Conservation (phyloP, 441 rosid species). For the Corymbia citriodora region DNA sequence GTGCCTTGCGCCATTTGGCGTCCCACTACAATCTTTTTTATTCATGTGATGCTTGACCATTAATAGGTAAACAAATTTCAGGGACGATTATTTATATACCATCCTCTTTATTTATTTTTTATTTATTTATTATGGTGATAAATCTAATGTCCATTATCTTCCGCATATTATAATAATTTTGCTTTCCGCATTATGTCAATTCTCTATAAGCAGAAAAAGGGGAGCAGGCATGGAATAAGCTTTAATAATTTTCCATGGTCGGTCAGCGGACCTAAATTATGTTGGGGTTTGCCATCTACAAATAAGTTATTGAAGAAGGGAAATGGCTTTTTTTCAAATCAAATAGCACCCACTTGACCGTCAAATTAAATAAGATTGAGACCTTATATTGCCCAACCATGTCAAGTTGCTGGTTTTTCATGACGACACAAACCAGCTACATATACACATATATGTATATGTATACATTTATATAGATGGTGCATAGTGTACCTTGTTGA, state of each 20-base stretch:
- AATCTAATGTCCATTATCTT: conserved; percentile 44
- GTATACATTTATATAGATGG: not conserved
- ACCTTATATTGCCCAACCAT: not conserved
- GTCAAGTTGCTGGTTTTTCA: not conserved
- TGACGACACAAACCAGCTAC: not conserved
- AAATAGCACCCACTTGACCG: not conserved
- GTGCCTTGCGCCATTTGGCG: not conserved
- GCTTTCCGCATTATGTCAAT: conserved; percentile 1
- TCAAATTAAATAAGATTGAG: not conserved
- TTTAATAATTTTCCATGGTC: not conserved
- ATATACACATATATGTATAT: too few relatives aligned
- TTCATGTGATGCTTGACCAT: not conserved
- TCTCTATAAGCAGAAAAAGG: not conserved
- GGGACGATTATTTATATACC: not conserved
- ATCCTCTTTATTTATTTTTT: not conserved
- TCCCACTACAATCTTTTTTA: not conserved
- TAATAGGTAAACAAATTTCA: not conserved
- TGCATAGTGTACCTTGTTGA: not conserved
- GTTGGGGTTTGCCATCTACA: not conserved
- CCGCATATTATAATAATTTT: conserved; percentile 6
- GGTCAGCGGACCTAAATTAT: not conserved
- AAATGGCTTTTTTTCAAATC: not conserved
- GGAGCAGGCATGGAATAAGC: not conserved
- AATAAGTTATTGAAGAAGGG: not conserved
- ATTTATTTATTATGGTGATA: conserved; percentile 20